A percentile compares a stretch with the other conserved stretches of the same genome.
Conservation (phyloP, 176 grass and related monocot genomes). For the Musa beccarii region DNA sequence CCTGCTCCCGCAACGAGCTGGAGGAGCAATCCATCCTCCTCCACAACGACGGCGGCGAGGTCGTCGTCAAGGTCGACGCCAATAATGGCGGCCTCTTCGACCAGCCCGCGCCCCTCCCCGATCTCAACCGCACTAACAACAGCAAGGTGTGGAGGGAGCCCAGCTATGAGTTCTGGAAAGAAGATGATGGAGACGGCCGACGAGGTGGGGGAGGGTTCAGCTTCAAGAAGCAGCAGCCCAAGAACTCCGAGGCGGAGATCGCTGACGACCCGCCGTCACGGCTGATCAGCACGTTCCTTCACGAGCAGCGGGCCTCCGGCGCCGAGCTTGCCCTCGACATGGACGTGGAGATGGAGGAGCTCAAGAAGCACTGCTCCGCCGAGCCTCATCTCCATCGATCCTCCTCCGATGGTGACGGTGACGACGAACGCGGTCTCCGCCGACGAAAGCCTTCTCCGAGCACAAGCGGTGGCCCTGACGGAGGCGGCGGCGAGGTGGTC, state of each 20-base stretch:
- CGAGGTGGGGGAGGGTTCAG: constrained; percentile 40
- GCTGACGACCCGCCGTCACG: constrained; percentile 58
- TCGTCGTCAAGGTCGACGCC: constrained; percentile 81
- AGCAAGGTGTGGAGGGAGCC: constrained; percentile 13
- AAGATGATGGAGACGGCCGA: constrained; percentile 43
- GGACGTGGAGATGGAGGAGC: constrained; percentile 66
- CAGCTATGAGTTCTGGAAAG: constrained; percentile 32
- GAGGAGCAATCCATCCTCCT: constrained; percentile 23
- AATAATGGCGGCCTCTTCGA: constrained; percentile 4
- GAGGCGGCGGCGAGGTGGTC: constrained; percentile 36
- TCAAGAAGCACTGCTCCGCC: constrained; percentile 17
- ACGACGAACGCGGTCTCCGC: not conserved
- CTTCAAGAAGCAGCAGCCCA: constrained; percentile 33
- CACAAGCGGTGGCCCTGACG: not conserved
- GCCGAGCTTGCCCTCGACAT: constrained; percentile 46
- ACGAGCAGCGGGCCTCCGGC: constrained; percentile 48
- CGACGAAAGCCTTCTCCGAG: constrained; percentile 11
- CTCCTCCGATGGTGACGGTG: constrained; percentile 28
- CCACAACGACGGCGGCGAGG: constrained; percentile 34
- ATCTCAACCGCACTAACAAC: not conserved
- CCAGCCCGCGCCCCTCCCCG: not conserved
- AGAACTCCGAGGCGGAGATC: constrained; percentile 23
- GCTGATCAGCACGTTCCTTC: constrained; percentile 68
- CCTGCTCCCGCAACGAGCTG: constrained; percentile 13
- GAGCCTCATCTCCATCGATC: constrained; percentile 16